phyloP scores from a whole-genome alignment of 176 grass and related monocot genomes.

The Aegilops longissima region DNA sequence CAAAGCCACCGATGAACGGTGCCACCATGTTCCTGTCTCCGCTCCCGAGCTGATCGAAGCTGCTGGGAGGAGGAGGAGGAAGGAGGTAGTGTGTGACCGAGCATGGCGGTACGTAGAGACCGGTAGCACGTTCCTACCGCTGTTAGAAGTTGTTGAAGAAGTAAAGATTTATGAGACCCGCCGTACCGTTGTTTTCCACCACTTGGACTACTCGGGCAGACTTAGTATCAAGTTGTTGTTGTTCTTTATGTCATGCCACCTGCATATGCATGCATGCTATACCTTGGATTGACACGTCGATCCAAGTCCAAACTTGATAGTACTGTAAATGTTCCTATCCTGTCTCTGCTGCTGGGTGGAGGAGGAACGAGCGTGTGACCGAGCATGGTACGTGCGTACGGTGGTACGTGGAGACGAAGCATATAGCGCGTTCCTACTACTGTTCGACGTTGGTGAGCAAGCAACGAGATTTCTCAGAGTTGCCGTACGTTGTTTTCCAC shows the following conservation, averaged over 20 bases:
- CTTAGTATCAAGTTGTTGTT: neutral
- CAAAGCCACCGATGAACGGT: too few relatives aligned
- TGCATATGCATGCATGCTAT: too few relatives aligned
- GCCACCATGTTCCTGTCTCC: too few relatives aligned
- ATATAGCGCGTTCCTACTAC: too few relatives aligned
- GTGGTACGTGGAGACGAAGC: too few relatives aligned
- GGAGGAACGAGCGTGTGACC: too few relatives aligned
- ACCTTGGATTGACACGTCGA: neutral
- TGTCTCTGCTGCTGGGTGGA: too few relatives aligned
- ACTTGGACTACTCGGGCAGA: neutral
- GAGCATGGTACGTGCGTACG: too few relatives aligned
- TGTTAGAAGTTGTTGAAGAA: neutral
- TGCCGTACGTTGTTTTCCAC: neutral
- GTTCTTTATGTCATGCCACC: neutral
- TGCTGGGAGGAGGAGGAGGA: too few relatives aligned
- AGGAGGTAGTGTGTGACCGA: neutral
- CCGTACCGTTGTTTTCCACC: neutral
- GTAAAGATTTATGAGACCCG: too few relatives aligned
- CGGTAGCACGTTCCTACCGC: neutral
- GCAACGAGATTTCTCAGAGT: neutral
- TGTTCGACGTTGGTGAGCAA: neutral
- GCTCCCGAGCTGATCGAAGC: neutral
- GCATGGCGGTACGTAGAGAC: neutral
- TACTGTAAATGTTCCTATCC: neutral
- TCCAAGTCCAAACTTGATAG: neutral